Evolutionary conservation across 441 rosid genomes (phyloP).

Genomic region (Gossypium trilobum): DNA sequence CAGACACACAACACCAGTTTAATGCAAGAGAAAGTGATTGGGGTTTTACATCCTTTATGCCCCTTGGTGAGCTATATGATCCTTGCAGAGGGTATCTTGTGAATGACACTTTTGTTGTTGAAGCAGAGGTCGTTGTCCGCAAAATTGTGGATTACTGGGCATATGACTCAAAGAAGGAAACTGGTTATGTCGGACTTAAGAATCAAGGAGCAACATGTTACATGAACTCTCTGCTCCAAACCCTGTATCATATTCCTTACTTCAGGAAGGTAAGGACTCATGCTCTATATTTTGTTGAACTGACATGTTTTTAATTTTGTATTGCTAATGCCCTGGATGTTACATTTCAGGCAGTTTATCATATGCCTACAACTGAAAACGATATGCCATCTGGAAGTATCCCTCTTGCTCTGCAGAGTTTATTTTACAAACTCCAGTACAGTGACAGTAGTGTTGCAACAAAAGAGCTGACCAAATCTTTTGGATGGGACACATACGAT

Average conservation of each 20-base stretch:
- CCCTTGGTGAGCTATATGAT: conserved; percentile 38
- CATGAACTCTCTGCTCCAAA: conserved; percentile 40
- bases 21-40: conserved; percentile 36
- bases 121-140: conserved; percentile 36
- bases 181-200: conserved; percentile 43
- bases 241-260: conserved; percentile 37
- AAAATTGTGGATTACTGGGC: conserved; percentile 31
- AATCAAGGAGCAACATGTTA: conserved; percentile 47
- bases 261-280: conserved; percentile 33
- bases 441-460: conserved; percentile 38
- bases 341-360: conserved; percentile 36
- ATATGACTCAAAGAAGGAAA: conserved; percentile 39
- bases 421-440: conserved; percentile 42
- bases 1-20: conserved; percentile 42
- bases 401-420: conserved; percentile 44
- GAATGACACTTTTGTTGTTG: conserved; percentile 32
- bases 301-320: not conserved
- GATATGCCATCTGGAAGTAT: conserved; percentile 46
- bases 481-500: conserved; percentile 44
- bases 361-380: conserved; percentile 44
- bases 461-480: conserved; percentile 39
- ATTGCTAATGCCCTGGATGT: conserved; percentile 4
- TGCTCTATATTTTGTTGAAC: conserved; percentile 5
- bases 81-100: conserved; percentile 33
- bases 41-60: conserved; percentile 42